A percentile compares a stretch with the other conserved stretches of the same genome.
Conservation (phyloP, 345 rosid genomes). For the Geranium brycei region DNA sequence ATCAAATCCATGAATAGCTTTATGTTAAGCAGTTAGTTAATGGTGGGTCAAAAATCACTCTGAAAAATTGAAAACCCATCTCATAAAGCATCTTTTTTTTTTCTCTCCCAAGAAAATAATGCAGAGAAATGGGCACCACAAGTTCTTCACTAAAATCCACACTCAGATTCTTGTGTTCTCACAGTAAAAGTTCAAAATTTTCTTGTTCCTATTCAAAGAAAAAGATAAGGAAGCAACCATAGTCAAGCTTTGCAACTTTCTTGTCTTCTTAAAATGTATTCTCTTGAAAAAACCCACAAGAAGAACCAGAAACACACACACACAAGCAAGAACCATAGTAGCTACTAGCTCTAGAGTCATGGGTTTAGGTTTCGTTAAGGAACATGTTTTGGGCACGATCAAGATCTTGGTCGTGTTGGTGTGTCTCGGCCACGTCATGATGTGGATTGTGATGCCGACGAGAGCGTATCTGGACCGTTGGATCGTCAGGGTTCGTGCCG, state of each 20-base stretch:
- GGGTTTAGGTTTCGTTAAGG: conserved; percentile 7
- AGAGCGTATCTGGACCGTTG: conserved; percentile 19
- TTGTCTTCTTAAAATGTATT: too few relatives aligned
- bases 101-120: too few relatives aligned
- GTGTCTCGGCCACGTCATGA: conserved; percentile 22
- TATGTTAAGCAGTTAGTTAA: too few relatives aligned
- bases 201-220: conserved; percentile 11
- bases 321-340: conserved; percentile 4
- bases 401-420: conserved; percentile 10
- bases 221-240: neutral
- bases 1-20: too few relatives aligned
- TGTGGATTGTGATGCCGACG: conserved; percentile 32
- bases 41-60: too few relatives aligned
- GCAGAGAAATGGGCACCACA: too few relatives aligned
- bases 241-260: neutral
- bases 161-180: too few relatives aligned
- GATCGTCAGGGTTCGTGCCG: conserved; percentile 17
- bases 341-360: neutral
- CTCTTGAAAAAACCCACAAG: too few relatives aligned
- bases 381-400: conserved; percentile 3
- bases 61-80: too few relatives aligned
- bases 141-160: too few relatives aligned
- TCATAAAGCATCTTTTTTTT: too few relatives aligned
- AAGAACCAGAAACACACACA: neutral
- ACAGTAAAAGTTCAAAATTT: conserved; percentile 4